Base-by-base conservation (phyloP, 805 yeast genomes). In the Kazachstania viticola region DNA sequence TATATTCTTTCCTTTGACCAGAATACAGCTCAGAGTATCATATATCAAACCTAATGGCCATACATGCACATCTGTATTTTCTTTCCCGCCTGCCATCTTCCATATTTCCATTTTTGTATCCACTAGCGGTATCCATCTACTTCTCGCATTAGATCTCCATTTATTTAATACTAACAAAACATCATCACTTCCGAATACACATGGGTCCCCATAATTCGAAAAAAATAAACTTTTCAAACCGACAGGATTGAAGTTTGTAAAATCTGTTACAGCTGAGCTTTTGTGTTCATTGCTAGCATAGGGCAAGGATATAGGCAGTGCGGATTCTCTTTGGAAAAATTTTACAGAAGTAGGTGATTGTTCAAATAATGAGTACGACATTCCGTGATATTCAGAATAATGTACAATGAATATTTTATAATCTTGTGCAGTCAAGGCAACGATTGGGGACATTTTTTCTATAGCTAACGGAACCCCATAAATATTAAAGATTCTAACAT, bases 131-230 rank as follows among this genome's bases (percentile, higher is more conserved):
- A 83, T 64, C 96, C 97, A 88, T 38, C 75, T 66, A 2, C 94
- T 75, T 50, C 85, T 91, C 22, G 67, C 54, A 1, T 79, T 63
- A 15, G 69, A 71, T 44, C 95, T 66, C 95, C 96, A 88, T 41
- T 76, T 72, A 16, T 76, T 65, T 14, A 91, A 60, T 0, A 83
- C 71, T 21, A 80, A 54, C 24, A 91, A 62, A 9, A 75, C 69
- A 38, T 84, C 84, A 40, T 78, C 85, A 21, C 66, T 62, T n/a
- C 93, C 95, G 34, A 77, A 79, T 5, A 87, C 53, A 40, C 91
- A 80, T 1, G 98, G 98, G 53, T 88, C 96, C 14, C 94, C 94
- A 46, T 71, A 77, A 28, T 77, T 76, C 27, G 83, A 79, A 62
- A 88, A 91, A 48, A 91, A 85, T n/a, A 82, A 52, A 3, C 87